Base-by-base conservation (phyloP, 805 yeast species). In the Saccharomycopsis sp. region DNA sequence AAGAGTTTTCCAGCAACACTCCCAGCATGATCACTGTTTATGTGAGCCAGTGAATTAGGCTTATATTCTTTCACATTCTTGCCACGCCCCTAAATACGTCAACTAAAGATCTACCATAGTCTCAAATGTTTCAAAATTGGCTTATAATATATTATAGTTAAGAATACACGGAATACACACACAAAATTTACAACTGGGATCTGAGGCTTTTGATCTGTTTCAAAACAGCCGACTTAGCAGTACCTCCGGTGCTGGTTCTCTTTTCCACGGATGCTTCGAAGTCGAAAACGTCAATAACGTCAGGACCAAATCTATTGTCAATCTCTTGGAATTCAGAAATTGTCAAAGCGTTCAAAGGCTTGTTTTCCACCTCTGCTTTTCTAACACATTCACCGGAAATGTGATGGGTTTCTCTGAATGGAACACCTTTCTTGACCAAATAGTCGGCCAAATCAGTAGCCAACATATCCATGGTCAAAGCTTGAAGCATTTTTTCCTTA, bases 361-460 rank as follows among this genome's bases (percentile, higher is more conserved):
- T 75, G 20, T 79, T 80, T 60, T 78, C 73, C 61, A 82, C 91
- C 75, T 94, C 99, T 3, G 98, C 97, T 51, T 75, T 72, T 62
- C 96, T 84, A 51, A 94, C 99, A 75, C 97, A 94, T 72, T 91
- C 97, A 58, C 99, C 99, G 4, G 97, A 90, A 61, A 94, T 94
- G 72, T 94, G 98, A 75, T 94, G 99, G 0, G 99, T 94, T 75
- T 94, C 98, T 78, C 99, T 89, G 77, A 94, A 94, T 58, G 99
- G 99, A 64, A 94, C 99, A 61, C 99, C 99, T 72, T 87, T 91
- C 76, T 97, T 86, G 54, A 94, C 99, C 64, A 94, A 79, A 72
- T 94, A 94, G 72, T 94, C 99, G 47, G 99, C 99, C 65, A 94
- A 80, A 71, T 94, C 99, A 34, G 99, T 94, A 20, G 99, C 99